Percentiles rank a stretch among this genome's conserved stretches.
Evolutionary conservation across 331 rosid genomes (phyloP).

Genomic region (Prunus yedoensis): DNA sequence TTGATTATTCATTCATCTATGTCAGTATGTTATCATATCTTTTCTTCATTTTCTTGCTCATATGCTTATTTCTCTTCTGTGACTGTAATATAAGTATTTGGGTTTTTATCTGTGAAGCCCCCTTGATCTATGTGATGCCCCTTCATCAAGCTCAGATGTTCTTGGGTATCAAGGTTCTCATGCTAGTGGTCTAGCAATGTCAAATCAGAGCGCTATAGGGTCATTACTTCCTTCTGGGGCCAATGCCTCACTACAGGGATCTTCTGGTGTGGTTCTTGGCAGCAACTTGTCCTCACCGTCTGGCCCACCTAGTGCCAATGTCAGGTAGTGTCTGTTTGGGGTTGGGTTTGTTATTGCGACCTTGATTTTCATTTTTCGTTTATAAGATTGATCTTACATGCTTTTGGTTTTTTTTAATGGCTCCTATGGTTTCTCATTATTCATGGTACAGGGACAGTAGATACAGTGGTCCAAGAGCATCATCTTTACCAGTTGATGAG

Average conservation of each 20-base stretch:
- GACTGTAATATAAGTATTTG: slow-evolving; percentile 12
- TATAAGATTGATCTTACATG: not conserved
- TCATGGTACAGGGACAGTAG: slow-evolving; percentile 62
- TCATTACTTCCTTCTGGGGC: slow-evolving; percentile 62
- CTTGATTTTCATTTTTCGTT: not conserved
- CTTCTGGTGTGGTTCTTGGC: slow-evolving; percentile 67
- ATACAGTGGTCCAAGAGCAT: slow-evolving; percentile 63
- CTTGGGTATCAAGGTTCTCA: slow-evolving; percentile 75
- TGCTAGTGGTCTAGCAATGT: slow-evolving; percentile 60
- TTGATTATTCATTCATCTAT: slow-evolving; percentile 15
- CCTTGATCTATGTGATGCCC: slow-evolving; percentile 86
- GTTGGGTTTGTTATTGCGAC: slow-evolving; percentile 1
- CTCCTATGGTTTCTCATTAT: not conserved
- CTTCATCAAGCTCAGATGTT: slow-evolving; percentile 61
- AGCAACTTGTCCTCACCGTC: slow-evolving; percentile 61
- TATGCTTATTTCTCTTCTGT: slow-evolving; percentile 14
- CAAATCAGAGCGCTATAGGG: slow-evolving; percentile 68
- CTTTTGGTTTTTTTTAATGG: not conserved
- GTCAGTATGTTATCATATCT: not conserved
- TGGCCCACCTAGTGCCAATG: slow-evolving; percentile 49
- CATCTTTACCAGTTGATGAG: slow-evolving; percentile 80
- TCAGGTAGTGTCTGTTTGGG: slow-evolving; percentile 52
- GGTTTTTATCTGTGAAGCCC: slow-evolving; percentile 66
- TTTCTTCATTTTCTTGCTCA: not conserved
- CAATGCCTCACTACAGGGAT: slow-evolving; percentile 65